These are phyloP conservation scores for Hericium rajendrae DNA, from an alignment of 768 basidiomycete genomes.

Conservation along the genomic window DNA sequence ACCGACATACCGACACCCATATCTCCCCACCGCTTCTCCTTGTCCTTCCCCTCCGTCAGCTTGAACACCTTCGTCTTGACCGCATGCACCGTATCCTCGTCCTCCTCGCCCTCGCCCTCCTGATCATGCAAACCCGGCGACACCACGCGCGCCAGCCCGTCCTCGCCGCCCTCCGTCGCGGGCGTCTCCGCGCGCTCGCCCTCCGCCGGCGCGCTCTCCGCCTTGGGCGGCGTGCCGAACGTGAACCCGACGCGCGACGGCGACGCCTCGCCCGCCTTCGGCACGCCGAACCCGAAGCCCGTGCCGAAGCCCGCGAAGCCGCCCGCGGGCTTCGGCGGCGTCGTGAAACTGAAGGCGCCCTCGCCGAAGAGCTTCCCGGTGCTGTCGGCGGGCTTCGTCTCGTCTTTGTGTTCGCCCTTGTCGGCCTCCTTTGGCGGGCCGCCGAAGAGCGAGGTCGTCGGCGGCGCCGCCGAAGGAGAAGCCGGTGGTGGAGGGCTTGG, in stretches of 20 bases:
- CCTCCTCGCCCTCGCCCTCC: slow-evolving; percentile 76
- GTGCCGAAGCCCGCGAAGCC: slow-evolving; percentile 3
- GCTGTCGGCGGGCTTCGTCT: background rate
- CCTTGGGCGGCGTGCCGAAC: background rate
- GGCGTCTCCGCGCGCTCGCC: slow-evolving; percentile 13
- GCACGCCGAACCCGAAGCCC: slow-evolving; percentile 40
- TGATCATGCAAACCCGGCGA: slow-evolving; percentile 35
- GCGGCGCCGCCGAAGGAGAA: slow-evolving; percentile 4
- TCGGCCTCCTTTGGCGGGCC: slow-evolving; percentile 5
- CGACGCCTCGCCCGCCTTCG: slow-evolving; percentile 22
- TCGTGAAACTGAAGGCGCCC: background rate
- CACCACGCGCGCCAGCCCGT: slow-evolving; percentile 13
- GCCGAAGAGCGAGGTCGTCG: slow-evolving; percentile 1
- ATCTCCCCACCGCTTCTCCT: slow-evolving; percentile 50
- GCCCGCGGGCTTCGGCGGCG: background rate
- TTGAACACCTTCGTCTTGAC: slow-evolving; percentile 55
- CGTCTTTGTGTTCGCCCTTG: background rate
- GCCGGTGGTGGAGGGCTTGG: background rate
- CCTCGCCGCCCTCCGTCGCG: slow-evolving; percentile 18
- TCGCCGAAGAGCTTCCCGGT: background rate
- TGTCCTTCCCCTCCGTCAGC: slow-evolving; percentile 33
- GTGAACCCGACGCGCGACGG: slow-evolving; percentile 3
- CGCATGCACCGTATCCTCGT: slow-evolving; percentile 57
- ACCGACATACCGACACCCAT: slow-evolving; percentile 51
- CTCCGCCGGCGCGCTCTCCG: background rate